phyloP scores from a whole-genome alignment of 2,329 filamentous ascomycete genomes.

The Nemania sp. region DNA sequence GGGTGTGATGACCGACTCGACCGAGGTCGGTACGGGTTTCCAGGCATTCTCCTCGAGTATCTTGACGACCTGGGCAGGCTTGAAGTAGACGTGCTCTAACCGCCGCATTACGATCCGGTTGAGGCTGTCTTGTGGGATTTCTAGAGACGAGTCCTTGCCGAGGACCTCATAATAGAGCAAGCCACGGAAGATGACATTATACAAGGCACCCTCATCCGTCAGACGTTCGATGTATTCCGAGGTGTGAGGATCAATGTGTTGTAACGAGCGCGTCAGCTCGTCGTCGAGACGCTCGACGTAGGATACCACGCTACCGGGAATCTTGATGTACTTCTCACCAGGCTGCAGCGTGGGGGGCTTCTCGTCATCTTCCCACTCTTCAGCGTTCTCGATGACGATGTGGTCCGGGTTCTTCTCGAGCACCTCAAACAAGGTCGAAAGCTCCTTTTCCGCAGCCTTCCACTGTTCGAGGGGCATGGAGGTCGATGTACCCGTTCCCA shows the following conservation, averaged over 20 bases:
- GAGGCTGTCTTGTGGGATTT: constrained; percentile 80
- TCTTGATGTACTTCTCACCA: constrained; percentile 82
- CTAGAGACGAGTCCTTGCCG: constrained; percentile 69
- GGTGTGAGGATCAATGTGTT: constrained; percentile 97
- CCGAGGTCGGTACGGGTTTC: constrained; percentile 72
- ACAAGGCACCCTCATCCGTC: constrained; percentile 86
- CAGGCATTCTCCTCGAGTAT: constrained; percentile 94
- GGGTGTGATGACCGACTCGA: constrained; percentile 82
- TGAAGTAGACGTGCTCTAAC: constrained; percentile 98
- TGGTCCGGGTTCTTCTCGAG: constrained; percentile 81
- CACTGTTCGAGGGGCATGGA: constrained; percentile 96
- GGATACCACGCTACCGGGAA: constrained; percentile 92
- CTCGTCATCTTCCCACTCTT: constrained; percentile 99
- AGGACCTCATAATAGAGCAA: constrained; percentile 87
- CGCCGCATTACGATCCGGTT: constrained; percentile 94
- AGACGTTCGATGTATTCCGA: constrained; percentile 97
- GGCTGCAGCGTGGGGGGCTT: constrained; percentile 77
- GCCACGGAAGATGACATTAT: constrained; percentile 88
- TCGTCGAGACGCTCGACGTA: constrained; percentile 95
- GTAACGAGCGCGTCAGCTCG: constrained; percentile 94
- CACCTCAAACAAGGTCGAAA: constrained; percentile 74
- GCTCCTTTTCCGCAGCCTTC: constrained; percentile 91
- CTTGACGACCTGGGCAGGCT: constrained; percentile 90
- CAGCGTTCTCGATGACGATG: constrained; percentile 86
- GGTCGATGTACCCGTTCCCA: constrained; percentile 74